These are phyloP conservation scores for Lyophyllum decastes DNA, from an alignment of 768 basidiomycete genomes.

Conservation along the genomic window DNA sequence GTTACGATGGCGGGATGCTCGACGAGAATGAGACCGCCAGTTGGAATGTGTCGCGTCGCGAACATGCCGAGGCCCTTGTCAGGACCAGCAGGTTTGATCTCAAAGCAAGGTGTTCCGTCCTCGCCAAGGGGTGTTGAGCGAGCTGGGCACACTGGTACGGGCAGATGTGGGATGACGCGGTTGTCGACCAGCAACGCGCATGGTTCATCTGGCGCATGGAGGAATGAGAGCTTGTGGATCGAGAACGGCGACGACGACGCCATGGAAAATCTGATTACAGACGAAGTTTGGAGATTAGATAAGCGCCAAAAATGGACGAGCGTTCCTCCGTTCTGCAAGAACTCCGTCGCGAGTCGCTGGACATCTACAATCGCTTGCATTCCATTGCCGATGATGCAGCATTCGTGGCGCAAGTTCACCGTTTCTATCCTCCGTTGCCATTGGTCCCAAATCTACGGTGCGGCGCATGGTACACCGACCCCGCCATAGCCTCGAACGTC, in stretches of 20 bases:
- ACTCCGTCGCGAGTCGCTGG: conserved; percentile 68
- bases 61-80: conserved; percentile 31
- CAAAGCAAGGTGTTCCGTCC: conserved; percentile 15
- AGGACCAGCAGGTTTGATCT: conserved; percentile 20
- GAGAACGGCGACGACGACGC: conserved; percentile 10
- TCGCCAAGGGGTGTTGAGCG: conserved; percentile 5
- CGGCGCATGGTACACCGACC: conserved; percentile 92
- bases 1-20: conserved; percentile 28
- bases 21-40: conserved; percentile 24
- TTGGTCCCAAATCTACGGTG: conserved; percentile 84
- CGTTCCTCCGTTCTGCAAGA: conserved; percentile 38
- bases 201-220: conserved; percentile 8
- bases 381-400: conserved; percentile 78
- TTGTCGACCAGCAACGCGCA: conserved; percentile 15
- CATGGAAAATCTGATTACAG: conserved; percentile 9
- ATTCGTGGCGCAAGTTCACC: conserved; percentile 52
- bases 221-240: conserved; percentile 10
- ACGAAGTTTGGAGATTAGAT: conserved; percentile 13
- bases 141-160: background rate
- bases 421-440: conserved; percentile 39
- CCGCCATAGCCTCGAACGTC: conserved; percentile 42
- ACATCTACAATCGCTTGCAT: conserved; percentile 85
- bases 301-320: conserved; percentile 9
- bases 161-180: conserved; percentile 12
- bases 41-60: conserved; percentile 22